These are phyloP conservation scores for Trichoderma aggressivum DNA, from an alignment of 2,329 filamentous ascomycete species.

Conservation along the genomic window DNA sequence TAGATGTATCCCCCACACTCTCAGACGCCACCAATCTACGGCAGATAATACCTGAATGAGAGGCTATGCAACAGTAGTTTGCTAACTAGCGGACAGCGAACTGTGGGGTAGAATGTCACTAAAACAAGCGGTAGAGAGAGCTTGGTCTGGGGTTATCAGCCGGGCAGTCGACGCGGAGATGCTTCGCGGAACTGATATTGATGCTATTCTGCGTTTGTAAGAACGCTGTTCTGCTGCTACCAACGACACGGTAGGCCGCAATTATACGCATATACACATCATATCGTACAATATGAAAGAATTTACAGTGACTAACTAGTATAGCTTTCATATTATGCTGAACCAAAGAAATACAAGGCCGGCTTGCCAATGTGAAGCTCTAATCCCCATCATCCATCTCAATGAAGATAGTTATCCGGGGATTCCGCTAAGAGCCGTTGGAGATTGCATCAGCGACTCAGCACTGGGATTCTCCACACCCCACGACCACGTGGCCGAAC, in stretches of 20 bases:
- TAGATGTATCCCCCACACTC: conserved; percentile 9
- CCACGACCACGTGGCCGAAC: conserved; percentile 10
- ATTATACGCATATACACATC: not conserved
- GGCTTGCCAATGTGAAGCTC: not conserved
- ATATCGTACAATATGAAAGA: not conserved
- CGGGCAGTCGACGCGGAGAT: not conserved
- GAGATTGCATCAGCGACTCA: not conserved
- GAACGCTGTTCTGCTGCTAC: not conserved
- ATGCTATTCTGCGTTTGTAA: not conserved
- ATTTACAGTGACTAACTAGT: not conserved
- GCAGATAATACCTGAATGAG: not conserved
- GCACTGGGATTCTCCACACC: not conserved
- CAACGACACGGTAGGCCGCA: not conserved
- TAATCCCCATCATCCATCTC: not conserved
- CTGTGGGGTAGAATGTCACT: conserved; percentile 1
- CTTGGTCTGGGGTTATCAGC: not conserved
- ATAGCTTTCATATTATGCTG: not conserved
- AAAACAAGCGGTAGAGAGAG: not conserved
- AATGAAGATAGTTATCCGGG: not conserved
- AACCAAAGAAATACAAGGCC: not conserved
- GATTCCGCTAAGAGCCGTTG: not conserved
- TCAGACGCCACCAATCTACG: conserved; percentile 1
- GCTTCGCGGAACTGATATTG: not conserved
- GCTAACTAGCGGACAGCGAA: not conserved
- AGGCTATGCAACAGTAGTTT: not conserved